Base-by-base conservation (phyloP, 257 asterid species). In the Cruciata laevipes region DNA sequence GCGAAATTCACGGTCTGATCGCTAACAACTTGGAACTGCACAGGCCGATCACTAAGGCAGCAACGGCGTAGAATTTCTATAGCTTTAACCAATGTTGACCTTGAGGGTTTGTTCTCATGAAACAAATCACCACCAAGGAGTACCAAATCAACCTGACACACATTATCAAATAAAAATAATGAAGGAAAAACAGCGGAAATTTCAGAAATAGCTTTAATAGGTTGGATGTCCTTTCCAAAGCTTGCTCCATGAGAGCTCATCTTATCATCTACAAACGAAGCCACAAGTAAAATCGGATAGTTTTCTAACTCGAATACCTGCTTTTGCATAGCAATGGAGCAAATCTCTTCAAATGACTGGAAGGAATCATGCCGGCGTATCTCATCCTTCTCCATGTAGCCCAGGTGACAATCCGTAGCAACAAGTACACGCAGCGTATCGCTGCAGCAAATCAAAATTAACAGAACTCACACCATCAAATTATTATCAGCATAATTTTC, bases 351-450 rank as follows among this genome's bases (percentile, higher is more conserved):
- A 71, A 94, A 94, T 38, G 99, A 91, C 88, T 82, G 88, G 72
- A 94, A 90, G 0, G 97, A 94, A 77, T 94, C 99, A 6, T 93
- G 95, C 81, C 99, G 79, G 33, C 99, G 95, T 58, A 90, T 76
- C 80, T 93, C 99, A 79, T 93, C 96, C 88, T 86, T 93, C 86
- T 93, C 99, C 97, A 93, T 88, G 71, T 93, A 93, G 55, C 99
- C 99, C 60, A 93, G 89, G 81, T 93, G 99, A 76, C 99, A 93
- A 79, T 93, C 99, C 0, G 97, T 93, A 57, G 99, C 99, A 24
- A 93, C 89, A 65, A 93, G 84, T 77, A 93, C 52, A 57, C 95
- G 90, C 67, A 90, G 85, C 73, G 87, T 79, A 73, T 83, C 44
- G 42, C 79, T 77, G 5, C 95, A 90, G 82, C 71, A 13, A 24